Evolutionary conservation across 345 rosid species (phyloP), one percentile per base, ranked within the genome.

Genomic region (Gossypium mustelinum): DNA sequence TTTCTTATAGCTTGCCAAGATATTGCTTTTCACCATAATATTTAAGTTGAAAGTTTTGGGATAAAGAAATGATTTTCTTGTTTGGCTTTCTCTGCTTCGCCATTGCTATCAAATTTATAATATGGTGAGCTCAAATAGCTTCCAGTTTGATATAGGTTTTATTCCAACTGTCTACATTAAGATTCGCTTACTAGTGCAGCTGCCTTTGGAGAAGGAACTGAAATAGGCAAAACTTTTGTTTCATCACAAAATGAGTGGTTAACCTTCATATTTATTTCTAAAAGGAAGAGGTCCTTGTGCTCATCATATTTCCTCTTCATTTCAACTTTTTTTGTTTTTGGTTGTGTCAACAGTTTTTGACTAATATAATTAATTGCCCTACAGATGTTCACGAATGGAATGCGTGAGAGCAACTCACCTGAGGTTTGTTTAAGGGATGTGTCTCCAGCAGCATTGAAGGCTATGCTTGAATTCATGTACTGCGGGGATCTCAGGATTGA

Each of bases 311-410:
- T 50, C 22, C 72, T 27, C 3, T 70, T 70, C 73, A 9, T 27
- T 51, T 27, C 50, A 39, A n/a, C 44, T 17, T 17, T 24, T 16
- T 18, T 25, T 16, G 39, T 34, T 48, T 68, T 27, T 50, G 58
- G 73, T 70, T 52, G 25, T 70, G 47, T 70, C 16, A 27, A 69
- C 45, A 11, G 13, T 8, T 51, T 71, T 43, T 57, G 27, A 56
- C 41, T 73, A 34, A 83, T 27, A 60, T 55, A 39, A 79, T 59
- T 62, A 29, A 13, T 65, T 69, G 14, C 50, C 54, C 50, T 77
- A 16, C 90, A 95, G 99, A 95, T 95, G 99, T 92, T 95, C 82
- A 95, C 99, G 56, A 95, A 95, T 80, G 98, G 99, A 77, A 95
- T 95, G 99, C 82, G 89, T 34, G 99, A 93, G 87, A 93, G 92